These are phyloP conservation scores for Mycosphaerella sp. DNA, from an alignment of 2,329 filamentous ascomycete species.

Conservation along the genomic window DNA sequence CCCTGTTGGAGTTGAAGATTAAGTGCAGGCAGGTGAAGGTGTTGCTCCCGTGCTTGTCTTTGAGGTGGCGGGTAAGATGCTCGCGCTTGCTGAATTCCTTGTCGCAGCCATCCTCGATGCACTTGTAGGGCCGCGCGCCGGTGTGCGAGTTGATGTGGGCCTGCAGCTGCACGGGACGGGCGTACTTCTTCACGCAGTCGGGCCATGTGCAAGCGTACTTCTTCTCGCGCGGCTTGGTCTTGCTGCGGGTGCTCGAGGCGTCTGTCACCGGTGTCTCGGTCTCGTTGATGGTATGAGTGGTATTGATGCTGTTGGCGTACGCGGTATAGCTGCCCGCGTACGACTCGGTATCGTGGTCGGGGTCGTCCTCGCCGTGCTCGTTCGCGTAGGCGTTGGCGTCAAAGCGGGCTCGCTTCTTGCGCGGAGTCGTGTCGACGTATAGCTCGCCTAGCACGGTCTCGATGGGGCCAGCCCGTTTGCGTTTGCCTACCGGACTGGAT, in stretches of 20 bases:
- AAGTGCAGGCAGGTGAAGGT: constrained; percentile 62
- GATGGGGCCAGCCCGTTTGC: constrained; percentile 10
- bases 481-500: constrained; percentile 8
- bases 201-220: constrained; percentile 68
- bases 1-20: constrained; percentile 16
- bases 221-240: constrained; percentile 54
- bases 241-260: constrained; percentile 20
- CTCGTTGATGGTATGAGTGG: constrained; percentile 13
- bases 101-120: constrained; percentile 61
- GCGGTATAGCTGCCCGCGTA: constrained; percentile 9
- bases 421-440: constrained; percentile 12
- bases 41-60: constrained; percentile 69
- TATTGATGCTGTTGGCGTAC: constrained; percentile 11
- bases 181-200: constrained; percentile 75
- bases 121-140: constrained; percentile 74
- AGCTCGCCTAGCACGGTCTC: constrained; percentile 10
- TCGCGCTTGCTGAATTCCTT: constrained; percentile 84
- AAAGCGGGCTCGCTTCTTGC: constrained; percentile 12
- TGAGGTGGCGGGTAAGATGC: constrained; percentile 78
- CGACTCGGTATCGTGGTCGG: constrained; percentile 8
- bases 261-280: constrained; percentile 19
- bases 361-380: background rate
- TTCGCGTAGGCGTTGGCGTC: constrained; percentile 2
- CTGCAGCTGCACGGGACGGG: constrained; percentile 71
- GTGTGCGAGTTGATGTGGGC: constrained; percentile 80